phyloP scores from a whole-genome alignment of 2,329 filamentous ascomycete species.

The Ophiostoma angusticollis region DNA sequence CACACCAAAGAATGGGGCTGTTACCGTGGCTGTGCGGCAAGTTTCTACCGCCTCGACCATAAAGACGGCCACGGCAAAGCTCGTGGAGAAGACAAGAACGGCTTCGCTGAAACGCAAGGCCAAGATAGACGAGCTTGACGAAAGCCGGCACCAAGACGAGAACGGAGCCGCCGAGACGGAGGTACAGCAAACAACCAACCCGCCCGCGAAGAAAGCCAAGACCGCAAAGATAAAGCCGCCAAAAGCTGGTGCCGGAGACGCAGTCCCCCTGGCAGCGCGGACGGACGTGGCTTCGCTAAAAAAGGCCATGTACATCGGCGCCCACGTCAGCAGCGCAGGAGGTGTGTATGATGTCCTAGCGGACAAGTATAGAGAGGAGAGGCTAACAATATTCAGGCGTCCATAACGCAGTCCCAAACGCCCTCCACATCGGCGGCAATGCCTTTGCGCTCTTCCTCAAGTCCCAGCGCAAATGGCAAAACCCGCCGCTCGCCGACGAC shows the following conservation, averaged over 20 bases:
- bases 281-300: conserved; percentile 52
- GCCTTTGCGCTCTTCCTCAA: conserved; percentile 92
- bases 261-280: conserved; percentile 51
- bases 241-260: conserved; percentile 26
- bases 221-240: conserved; percentile 30
- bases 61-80: background rate
- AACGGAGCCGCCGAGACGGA: conserved; percentile 13
- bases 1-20: background rate
- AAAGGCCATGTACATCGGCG: conserved; percentile 68
- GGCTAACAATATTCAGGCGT: conserved; percentile 44
- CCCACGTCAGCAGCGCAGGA: conserved; percentile 82
- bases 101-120: conserved; percentile 9
- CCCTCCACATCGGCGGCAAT: conserved; percentile 73
- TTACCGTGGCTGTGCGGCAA: background rate
- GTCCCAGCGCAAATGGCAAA: conserved; percentile 89
- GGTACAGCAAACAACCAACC: background rate
- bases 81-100: background rate
- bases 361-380: too few relatives aligned
- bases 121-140: conserved; percentile 2
- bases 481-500: conserved; percentile 59
- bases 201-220: conserved; percentile 27
- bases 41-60: background rate
- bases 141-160: conserved; percentile 21
- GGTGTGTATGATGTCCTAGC: conserved; percentile 43
- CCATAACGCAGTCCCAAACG: conserved; percentile 73